These are phyloP conservation scores for Myxozyma sirexii DNA, from an alignment of 805 yeast species.

Conservation along the genomic window DNA sequence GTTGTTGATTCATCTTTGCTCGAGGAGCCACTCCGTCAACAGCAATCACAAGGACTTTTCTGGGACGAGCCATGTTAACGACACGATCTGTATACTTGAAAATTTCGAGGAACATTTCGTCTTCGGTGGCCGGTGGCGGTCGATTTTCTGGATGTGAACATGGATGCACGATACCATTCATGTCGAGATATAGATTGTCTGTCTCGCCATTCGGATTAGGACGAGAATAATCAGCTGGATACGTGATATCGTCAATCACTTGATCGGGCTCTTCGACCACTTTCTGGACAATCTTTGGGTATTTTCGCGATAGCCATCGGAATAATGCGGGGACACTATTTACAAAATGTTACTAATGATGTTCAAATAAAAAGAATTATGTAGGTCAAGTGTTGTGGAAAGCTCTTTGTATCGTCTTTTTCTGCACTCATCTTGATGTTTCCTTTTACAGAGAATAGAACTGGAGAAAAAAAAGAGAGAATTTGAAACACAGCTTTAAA, in stretches of 20 bases:
- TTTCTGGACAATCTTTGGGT: slow-evolving; percentile 91
- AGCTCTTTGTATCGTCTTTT: neutral
- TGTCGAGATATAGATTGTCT: slow-evolving; percentile 90
- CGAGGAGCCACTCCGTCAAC: slow-evolving; percentile 99
- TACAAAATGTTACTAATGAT: slow-evolving; percentile 7
- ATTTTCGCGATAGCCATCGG: slow-evolving; percentile 91
- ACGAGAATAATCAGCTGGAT: slow-evolving; percentile 67
- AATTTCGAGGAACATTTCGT: slow-evolving; percentile 92
- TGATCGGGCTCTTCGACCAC: slow-evolving; percentile 71
- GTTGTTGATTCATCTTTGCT: slow-evolving; percentile 96
- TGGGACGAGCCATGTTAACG: slow-evolving; percentile 88
- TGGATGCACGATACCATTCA: slow-evolving; percentile 99
- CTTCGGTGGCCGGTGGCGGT: slow-evolving; percentile 95
- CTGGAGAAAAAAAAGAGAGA: neutral
- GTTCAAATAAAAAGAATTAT: neutral
- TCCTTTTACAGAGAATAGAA: slow-evolving; percentile 14
- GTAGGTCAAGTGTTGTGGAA: slow-evolving; percentile 8
- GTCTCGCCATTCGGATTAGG: slow-evolving; percentile 95
- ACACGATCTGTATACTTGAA: slow-evolving; percentile 93
- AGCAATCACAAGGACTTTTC: slow-evolving; percentile 90
- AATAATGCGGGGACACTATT: slow-evolving; percentile 91
- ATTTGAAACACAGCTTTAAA: neutral
- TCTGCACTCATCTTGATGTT: neutral
- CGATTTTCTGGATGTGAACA: slow-evolving; percentile 97
- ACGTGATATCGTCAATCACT: slow-evolving; percentile 58